Percentiles rank a stretch among this genome's conserved stretches.
These are phyloP conservation scores for Russula brevipes DNA, from an alignment of 768 basidiomycete genomes.

Conservation along the genomic window DNA sequence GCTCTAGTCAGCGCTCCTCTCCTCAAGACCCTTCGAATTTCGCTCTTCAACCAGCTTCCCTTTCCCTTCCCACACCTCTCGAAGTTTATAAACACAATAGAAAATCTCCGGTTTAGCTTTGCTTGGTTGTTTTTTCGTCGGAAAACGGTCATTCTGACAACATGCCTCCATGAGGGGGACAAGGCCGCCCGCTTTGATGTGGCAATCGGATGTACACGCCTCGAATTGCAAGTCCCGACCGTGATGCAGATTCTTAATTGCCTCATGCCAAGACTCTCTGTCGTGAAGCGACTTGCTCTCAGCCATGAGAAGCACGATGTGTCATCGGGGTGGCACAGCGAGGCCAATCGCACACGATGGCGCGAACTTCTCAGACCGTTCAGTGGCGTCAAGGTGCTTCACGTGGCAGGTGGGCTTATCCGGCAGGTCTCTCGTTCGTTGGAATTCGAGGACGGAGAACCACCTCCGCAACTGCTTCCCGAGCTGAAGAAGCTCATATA, in stretches of 20 bases:
- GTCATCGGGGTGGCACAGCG: background rate
- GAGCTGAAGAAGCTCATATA: background rate
- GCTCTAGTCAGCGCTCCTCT: background rate
- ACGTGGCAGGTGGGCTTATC: background rate
- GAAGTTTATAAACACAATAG: background rate
- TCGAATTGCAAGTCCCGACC: background rate
- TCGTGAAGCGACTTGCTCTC: too few species aligned
- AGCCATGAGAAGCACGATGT: too few species aligned
- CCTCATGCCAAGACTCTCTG: too few species aligned
- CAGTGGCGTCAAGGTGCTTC: background rate
- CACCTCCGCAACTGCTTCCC: background rate
- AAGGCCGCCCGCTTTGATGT: too few species aligned
- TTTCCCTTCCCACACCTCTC: background rate
- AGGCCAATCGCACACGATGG: background rate
- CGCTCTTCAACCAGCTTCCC: background rate
- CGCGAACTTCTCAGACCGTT: background rate
- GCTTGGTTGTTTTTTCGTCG: background rate
- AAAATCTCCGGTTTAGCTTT: background rate
- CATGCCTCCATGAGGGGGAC: too few species aligned
- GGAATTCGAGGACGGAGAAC: background rate
- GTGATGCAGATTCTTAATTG: background rate
- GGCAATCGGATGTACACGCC: background rate
- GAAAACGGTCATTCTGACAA: too few species aligned
- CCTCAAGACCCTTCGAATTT: background rate
- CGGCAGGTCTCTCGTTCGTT: background rate